Conservation (phyloP, 768 basidiomycete genomes). For the Chalciporus piperatus region DNA sequence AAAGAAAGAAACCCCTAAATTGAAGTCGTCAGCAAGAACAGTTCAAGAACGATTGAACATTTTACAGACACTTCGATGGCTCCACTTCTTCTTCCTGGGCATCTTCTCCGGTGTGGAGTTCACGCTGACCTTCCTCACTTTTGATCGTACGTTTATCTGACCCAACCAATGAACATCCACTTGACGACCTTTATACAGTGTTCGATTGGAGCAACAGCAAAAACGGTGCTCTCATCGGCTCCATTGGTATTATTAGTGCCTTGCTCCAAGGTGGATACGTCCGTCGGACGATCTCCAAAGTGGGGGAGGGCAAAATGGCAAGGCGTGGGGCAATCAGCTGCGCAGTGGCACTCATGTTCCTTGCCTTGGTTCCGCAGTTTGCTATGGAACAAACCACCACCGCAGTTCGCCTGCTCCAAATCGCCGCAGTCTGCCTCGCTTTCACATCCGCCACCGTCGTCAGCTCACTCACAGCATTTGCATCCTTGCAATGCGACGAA, state of each 20-base stretch:
- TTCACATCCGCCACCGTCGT: constrained; percentile 97
- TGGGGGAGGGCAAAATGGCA: constrained; percentile 83
- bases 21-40: constrained; percentile 15
- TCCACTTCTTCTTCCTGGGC: constrained; percentile 85
- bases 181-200: constrained; percentile 43
- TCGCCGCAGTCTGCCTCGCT: constrained; percentile 81
- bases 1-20: constrained; percentile 13
- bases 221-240: constrained; percentile 80
- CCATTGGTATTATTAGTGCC: constrained; percentile 89
- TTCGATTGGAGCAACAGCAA: constrained; percentile 88
- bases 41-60: constrained; percentile 51
- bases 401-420: constrained; percentile 54
- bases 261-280: constrained; percentile 94
- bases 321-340: constrained; percentile 76
- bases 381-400: constrained; percentile 39
- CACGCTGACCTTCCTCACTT: constrained; percentile 93
- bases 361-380: constrained; percentile 68
- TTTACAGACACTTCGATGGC: constrained; percentile 56
- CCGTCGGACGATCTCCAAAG: constrained; percentile 68
- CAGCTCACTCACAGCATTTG: constrained; percentile 86
- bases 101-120: constrained; percentile 96
- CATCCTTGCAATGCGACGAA: constrained; percentile 89
- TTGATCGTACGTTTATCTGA: constrained; percentile 61
- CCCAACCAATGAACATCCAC: neutral
- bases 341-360: constrained; percentile 62